phyloP scores from a whole-genome alignment of 495 filamentous ascomycete species.

The Tuber melanosporum region DNA sequence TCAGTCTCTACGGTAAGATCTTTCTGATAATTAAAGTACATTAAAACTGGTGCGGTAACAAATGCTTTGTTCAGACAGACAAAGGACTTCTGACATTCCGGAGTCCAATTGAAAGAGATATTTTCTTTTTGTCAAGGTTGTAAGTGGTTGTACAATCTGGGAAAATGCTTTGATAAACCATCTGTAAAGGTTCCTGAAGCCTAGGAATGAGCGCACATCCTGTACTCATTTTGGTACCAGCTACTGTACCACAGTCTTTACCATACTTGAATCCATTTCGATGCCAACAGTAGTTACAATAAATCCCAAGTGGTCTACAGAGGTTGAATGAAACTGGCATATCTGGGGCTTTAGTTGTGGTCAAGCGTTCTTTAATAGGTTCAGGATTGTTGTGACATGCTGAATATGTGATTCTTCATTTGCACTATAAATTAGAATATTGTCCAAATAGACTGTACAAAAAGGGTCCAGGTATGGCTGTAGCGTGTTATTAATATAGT shows the following conservation, averaged over 20 bases:
- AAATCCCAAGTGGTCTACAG: not conserved
- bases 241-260: slow-evolving; percentile 16
- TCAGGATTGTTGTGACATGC: not conserved
- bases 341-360: not conserved
- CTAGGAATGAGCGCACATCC: slow-evolving; percentile 23
- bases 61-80: not conserved
- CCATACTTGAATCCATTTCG: slow-evolving; percentile 3
- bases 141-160: not conserved
- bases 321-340: not conserved
- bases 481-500: too few relatives aligned
- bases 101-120: not conserved
- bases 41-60: not conserved
- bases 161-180: slow-evolving; percentile 4
- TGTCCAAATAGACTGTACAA: too few relatives aligned
- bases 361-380: not conserved
- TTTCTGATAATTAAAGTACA: slow-evolving; percentile 24
- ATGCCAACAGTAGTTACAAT: not conserved
- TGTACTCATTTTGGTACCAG: slow-evolving; percentile 4
- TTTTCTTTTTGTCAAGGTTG: not conserved
- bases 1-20: slow-evolving; percentile 16
- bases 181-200: slow-evolving; percentile 25
- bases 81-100: not conserved
- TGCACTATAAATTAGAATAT: too few relatives aligned
- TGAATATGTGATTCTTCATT: too few relatives aligned
- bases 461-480: too few relatives aligned